Evolutionary conservation across 805 yeast genomes (phyloP).

Genomic region (Barnettozyma californica): DNA sequence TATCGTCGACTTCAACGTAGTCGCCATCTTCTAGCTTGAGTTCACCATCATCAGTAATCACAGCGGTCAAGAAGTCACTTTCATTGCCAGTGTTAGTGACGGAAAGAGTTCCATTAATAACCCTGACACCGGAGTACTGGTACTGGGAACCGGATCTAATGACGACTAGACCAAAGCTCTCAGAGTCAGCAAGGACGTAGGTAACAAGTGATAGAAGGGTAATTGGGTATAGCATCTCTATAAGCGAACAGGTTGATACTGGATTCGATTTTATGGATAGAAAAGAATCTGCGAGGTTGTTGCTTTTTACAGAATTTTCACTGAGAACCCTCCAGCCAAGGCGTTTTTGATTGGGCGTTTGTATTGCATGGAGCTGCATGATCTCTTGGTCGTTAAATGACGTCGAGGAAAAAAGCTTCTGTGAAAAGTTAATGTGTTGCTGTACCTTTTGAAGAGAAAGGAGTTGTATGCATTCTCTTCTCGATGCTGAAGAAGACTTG

Average conservation of each 20-base stretch:
- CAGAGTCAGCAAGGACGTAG: slow-evolving; percentile 25
- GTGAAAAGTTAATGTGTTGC: too few relatives aligned
- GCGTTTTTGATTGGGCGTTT: too few relatives aligned
- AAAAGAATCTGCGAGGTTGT: too few relatives aligned
- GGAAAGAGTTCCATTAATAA: slow-evolving; percentile 13
- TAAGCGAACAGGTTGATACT: not conserved
- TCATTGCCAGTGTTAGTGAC: slow-evolving; percentile 10
- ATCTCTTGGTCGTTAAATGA: too few relatives aligned
- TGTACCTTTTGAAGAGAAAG: too few relatives aligned
- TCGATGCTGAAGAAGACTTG: too few relatives aligned
- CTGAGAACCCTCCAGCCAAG: too few relatives aligned
- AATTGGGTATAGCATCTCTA: not conserved
- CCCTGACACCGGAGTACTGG: slow-evolving; percentile 27
- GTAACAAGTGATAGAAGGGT: not conserved
- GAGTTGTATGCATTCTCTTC: too few relatives aligned
- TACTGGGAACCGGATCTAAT: slow-evolving; percentile 32
- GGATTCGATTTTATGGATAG: too few relatives aligned
- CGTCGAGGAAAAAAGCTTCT: too few relatives aligned
- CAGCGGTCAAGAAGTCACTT: not conserved
- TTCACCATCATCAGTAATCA: not conserved
- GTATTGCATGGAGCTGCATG: too few relatives aligned
- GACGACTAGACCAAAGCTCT: slow-evolving; percentile 28
- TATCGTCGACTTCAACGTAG: not conserved
- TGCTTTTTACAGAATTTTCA: not conserved
- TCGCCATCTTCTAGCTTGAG: not conserved